Conservation (phyloP, 2,329 filamentous ascomycete genomes). For the Trichoderma atroviride region DNA sequence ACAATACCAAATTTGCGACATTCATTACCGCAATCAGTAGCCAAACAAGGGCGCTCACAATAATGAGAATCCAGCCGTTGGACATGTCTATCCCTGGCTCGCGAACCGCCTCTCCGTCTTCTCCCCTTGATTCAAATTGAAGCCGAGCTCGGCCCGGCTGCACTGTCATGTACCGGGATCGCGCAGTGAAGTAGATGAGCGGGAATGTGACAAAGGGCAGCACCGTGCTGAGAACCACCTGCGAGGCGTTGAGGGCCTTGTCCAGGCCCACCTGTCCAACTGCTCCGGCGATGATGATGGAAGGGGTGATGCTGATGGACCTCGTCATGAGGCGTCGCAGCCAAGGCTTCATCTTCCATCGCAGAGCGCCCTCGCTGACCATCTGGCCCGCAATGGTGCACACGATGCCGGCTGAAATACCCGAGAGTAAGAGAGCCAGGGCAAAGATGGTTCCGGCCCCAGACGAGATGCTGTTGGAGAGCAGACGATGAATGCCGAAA, state of each 20-base stretch:
- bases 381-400: constrained; percentile 91
- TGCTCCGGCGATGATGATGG: constrained; percentile 80
- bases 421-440: constrained; percentile 76
- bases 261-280: constrained; percentile 72
- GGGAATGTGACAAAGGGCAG: constrained; percentile 83
- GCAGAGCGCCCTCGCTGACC: constrained; percentile 80
- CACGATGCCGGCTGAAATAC: constrained; percentile 79
- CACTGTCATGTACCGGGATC: constrained; percentile 79
- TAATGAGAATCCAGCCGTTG: constrained; percentile 68
- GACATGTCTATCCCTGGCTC: constrained; percentile 60
- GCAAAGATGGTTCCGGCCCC: constrained; percentile 84
- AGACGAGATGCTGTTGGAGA: constrained; percentile 68
- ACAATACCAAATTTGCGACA: constrained; percentile 70
- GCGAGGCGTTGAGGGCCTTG: constrained; percentile 71
- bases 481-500: constrained; percentile 77
- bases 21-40: constrained; percentile 76
- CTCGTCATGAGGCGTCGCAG: constrained; percentile 76
- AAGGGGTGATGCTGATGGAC: constrained; percentile 77
- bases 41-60: constrained; percentile 66
- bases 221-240: constrained; percentile 77
- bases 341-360: constrained; percentile 77
- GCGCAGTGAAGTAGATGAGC: constrained; percentile 82
- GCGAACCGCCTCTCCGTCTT: constrained; percentile 22
- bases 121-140: constrained; percentile 31
- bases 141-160: constrained; percentile 47